Evolutionary conservation across 2,329 filamentous ascomycete genomes (phyloP).

Genomic region (Fusarium duplospermum): DNA sequence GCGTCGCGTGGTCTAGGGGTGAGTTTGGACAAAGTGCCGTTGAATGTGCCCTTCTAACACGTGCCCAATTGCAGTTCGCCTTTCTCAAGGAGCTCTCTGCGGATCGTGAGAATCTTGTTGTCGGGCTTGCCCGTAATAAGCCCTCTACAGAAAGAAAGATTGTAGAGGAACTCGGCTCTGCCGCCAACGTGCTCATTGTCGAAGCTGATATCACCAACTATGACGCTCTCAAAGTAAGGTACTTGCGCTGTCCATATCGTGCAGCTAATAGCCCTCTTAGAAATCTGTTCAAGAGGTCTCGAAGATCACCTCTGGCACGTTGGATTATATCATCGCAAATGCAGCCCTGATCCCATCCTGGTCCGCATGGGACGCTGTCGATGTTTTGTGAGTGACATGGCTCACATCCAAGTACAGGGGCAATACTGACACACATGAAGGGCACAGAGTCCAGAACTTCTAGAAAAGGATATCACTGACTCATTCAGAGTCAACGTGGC

Average conservation of each 20-base stretch:
- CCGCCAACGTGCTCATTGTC: not conserved
- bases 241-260: no score
- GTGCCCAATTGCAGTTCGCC: not conserved
- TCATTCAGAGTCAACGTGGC: not conserved
- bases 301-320: not conserved
- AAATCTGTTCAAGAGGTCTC: not conserved
- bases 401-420: not conserved
- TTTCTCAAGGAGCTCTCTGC: conserved; percentile 1
- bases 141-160: not conserved
- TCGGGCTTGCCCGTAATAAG: not conserved
- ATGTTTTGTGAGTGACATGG: not conserved
- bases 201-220: not conserved
- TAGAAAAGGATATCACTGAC: not conserved
- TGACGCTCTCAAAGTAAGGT: not conserved
- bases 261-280: not conserved
- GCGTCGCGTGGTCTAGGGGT: not conserved
- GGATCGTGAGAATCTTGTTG: not conserved
- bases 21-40: not conserved
- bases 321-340: not conserved
- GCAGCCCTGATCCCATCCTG: not conserved
- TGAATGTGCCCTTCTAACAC: not conserved
- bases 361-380: not conserved
- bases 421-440: not conserved
- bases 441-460: not conserved
- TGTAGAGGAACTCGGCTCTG: not conserved